Evolutionary conservation across 2,329 filamentous ascomycete genomes (phyloP), one percentile per base, ranked within the genome.

Genomic region (Xylaria multiplex): DNA sequence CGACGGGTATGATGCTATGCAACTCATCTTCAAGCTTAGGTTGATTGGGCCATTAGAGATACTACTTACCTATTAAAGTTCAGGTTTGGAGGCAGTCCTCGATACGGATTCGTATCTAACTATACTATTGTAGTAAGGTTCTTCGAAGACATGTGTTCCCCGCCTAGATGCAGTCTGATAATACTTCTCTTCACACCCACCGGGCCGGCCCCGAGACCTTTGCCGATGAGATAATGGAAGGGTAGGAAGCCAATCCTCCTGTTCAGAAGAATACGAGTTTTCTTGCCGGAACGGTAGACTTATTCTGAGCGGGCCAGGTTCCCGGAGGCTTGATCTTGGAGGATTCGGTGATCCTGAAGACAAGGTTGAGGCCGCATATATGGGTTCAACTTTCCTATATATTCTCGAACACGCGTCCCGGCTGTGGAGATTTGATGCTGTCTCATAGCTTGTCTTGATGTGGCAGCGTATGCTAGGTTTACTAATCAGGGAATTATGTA

Each of bases 41-140:
- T 1, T 53, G 3, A 16, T 4, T 22, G 16, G 3, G 19, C 14
- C n/a, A 19, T 53, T 42, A 50, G 19, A 27, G 32, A 4, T 5
- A 42, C 19, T 50, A 14, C 22, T 22, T 27, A 22, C 16, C 1
- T 11, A 24, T 32, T 59, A 43, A 50, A 53, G 49, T 57, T 61
- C 6, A 13, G 42, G 32, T 43, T 24, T 7, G 30, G 45, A 42
- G 8, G 24, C n/a, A 53, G 27, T 6, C 24, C 40, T 22, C 8
- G n/a, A 62, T 62, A 62, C 58, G 58, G 45, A 52, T 53, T 65
- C 63, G 63, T 65, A 61, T 65, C 53, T 22, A n/a, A n/a, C 32
- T 11, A 11, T 30, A 37, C 14, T 11, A 24, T 40, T 32, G 11
- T 14, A 57, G 27, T 40, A 57, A 52, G 45, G 52, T 57, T 52